Percentiles rank a stretch among this genome's conserved stretches.
These are phyloP conservation scores for Heritiera littoralis DNA, from an alignment of 345 rosid genomes.

Conservation along the genomic window DNA sequence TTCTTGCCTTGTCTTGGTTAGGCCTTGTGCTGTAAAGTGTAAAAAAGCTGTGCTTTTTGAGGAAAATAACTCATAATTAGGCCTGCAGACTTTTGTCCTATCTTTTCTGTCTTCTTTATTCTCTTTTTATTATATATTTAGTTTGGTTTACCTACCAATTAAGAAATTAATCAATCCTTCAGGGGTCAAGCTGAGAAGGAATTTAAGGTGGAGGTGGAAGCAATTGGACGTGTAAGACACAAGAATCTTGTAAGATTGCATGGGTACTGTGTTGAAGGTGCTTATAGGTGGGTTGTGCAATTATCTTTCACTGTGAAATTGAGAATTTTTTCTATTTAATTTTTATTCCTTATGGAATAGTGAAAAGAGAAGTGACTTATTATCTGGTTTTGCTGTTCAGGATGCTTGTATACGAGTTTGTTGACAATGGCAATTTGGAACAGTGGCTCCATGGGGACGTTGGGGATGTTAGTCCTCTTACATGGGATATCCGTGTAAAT, in stretches of 20 bases:
- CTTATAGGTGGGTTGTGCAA: slow-evolving; percentile 79
- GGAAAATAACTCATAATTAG: not conserved
- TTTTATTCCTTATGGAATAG: not conserved
- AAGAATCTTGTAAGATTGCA: slow-evolving; percentile 89
- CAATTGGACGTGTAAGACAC: slow-evolving; percentile 89
- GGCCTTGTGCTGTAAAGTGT: slow-evolving; percentile 29
- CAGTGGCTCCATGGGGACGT: slow-evolving; percentile 98
- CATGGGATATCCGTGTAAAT: slow-evolving; percentile 87
- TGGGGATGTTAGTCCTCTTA: slow-evolving; percentile 78
- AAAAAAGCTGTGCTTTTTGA: slow-evolving; percentile 18
- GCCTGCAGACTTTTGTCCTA: not conserved
- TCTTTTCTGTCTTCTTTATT: slow-evolving; percentile 6
- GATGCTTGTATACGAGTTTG: slow-evolving; percentile 94
- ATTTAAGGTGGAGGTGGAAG: slow-evolving; percentile 95
- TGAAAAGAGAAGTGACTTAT: not conserved
- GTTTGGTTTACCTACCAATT: slow-evolving; percentile 10
- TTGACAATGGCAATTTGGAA: slow-evolving; percentile 91
- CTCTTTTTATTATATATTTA: not conserved
- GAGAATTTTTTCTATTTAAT: not conserved
- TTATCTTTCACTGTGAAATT: slow-evolving; percentile 1
- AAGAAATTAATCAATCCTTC: slow-evolving; percentile 20
- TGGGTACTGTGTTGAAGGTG: slow-evolving; percentile 96
- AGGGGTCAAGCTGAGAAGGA: slow-evolving; percentile 99
- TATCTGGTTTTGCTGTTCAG: slow-evolving; percentile 40
- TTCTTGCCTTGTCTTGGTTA: slow-evolving; percentile 33